Base-by-base conservation (phyloP, 768 basidiomycete species). In the Hygrophorus russula region DNA sequence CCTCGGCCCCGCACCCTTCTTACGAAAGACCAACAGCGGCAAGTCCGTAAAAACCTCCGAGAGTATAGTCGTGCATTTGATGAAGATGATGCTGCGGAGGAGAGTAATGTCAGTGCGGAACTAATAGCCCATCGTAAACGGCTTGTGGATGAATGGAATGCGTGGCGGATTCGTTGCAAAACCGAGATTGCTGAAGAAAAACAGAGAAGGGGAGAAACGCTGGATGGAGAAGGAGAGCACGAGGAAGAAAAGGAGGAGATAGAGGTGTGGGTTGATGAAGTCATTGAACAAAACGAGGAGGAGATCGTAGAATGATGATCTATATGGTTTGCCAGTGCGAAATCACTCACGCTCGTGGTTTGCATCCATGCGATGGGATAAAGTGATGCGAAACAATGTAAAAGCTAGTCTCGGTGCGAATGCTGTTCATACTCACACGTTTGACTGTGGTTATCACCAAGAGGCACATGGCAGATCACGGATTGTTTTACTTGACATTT, bases 81-180 rank as follows among this genome's bases (percentile, higher is more conserved):
- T 42, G 94, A 98, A 64, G 91, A 96, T 55, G 96, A 98, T 60
- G 90, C 91, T 18, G 80, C 86, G 14, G 92, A 97, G 59, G 92
- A 94, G 65, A 90, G 82, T 61, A 87, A 84, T 54, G 88, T 93
- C 53, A 92, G 84, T 51, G 91, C 92, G 4, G 96, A 98, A 64
- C 76, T 96, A 18, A 74, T 93, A 51, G 89, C 90, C 13, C 80
- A 80, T 50, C 76, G 96, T 47, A 87, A 88, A 61, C 76, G 96
- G 37, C 73, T 97, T 42, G 84, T 98, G 53, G 89, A 96, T 56
- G 96, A 99, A 65, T 99, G 96, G 96, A 96, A 99, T 63, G 89
- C 94, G 34, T 98, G 96, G 96, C 78, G 94, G 41, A 54, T 68
- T 17, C 72, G 77, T 49, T 80, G 82, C 51, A 78, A 73, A 58